Percentiles rank a stretch among this genome's conserved stretches.
phyloP scores from a whole-genome alignment of 2,329 filamentous ascomycete species.

The Diaporthe sp. region DNA sequence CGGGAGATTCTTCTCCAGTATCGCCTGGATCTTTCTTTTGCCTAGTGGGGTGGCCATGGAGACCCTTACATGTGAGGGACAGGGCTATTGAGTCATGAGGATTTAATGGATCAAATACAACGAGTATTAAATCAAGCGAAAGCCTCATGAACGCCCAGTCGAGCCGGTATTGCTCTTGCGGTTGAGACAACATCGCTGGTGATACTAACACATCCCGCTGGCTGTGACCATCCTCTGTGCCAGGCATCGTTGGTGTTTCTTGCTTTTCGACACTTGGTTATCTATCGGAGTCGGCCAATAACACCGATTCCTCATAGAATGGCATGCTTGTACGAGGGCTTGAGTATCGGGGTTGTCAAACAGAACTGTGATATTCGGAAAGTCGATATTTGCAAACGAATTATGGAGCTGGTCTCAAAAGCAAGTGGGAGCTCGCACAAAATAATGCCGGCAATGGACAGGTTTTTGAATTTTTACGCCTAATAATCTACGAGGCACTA shows the following conservation, averaged over 20 bases:
- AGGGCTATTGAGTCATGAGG: background rate
- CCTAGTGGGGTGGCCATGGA: background rate
- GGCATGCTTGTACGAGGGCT: background rate
- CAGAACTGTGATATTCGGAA: background rate
- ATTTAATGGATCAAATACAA: background rate
- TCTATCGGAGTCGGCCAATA: background rate
- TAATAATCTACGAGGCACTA: background rate
- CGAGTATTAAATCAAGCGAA: background rate
- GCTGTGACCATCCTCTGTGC: background rate
- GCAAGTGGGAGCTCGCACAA: too few relatives aligned
- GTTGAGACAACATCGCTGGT: background rate
- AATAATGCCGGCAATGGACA: background rate
- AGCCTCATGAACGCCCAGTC: background rate
- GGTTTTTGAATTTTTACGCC: background rate
- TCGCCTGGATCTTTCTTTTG: background rate
- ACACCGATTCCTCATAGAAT: background rate
- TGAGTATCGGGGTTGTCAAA: background rate
- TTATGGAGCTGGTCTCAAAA: too few relatives aligned
- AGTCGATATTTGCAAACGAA: background rate
- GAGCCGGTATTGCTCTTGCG: background rate
- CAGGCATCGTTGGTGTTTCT: background rate
- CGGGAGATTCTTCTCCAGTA: background rate
- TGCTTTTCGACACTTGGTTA: background rate
- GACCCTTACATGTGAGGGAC: background rate
- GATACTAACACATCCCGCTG: background rate